Evolutionary conservation across 129 eudicot species (phyloP), one percentile per base, ranked within the genome.

Genomic region (Artemisia annua): DNA sequence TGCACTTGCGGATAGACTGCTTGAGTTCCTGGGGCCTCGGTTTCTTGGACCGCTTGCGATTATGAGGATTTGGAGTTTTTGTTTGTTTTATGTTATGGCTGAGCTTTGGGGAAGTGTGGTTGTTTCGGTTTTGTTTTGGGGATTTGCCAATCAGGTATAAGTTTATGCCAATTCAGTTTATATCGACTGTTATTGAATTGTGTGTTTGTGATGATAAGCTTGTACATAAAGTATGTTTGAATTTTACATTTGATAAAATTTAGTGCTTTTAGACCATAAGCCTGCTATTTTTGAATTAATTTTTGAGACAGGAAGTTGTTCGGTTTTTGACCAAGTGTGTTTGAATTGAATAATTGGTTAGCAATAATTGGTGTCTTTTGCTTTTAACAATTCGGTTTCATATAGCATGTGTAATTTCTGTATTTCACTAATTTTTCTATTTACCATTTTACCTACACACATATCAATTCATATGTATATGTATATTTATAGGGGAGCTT

Each of bases 41-140:
- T 95, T 95, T 75, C 93, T 95, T 13, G 97, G 97, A 1, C 99
- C 97, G 2, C 97, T 95, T 76, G 97, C 99, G 3, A 95, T 95
- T 78, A 63, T 90, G 83, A 88, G 97, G 89, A 95, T 90, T 10
- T 90, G 99, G 99, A 90, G 97, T 54, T 95, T 90, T 67, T 95
- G 96, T 79, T 83, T 90, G 96, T 95, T 95, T 67, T 90, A 95
- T 90, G 99, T 95, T 53, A 95, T 95, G 99, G 99, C 99, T 75
- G 99, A 95, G 83, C 96, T 94, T 65, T 95, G 99, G 99, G 99
- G 99, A 16, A 95, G 99, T 85, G 99, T 95, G 59, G 99, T 95
- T 35, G 82, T 95, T 75, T 95, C 99, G 0, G 99, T 95, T 30
- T 89, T 95, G 82, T 91, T 95, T 79, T 95, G 99, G 99, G 99